Conservation (phyloP, 768 basidiomycete genomes). For the Phanerochaete carnosa region DNA sequence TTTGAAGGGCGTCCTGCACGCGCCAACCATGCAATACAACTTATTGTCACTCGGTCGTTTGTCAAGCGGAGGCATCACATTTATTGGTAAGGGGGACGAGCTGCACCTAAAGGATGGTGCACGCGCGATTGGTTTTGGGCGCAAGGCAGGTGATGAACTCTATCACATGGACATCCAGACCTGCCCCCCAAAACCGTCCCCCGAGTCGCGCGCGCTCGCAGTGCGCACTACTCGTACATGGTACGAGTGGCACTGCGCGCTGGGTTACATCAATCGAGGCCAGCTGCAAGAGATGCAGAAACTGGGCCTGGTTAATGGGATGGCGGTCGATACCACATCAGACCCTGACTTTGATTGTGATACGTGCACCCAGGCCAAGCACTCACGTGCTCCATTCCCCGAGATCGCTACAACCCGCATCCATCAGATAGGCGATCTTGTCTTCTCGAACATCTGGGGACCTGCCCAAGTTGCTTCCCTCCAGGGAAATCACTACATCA, state of each 20-base stretch:
- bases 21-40: slow-evolving; percentile 13
- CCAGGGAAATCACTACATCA: slow-evolving; percentile 19
- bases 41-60: slow-evolving; percentile 13
- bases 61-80: background rate
- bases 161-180: background rate
- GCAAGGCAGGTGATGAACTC: background rate
- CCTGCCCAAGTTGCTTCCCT: slow-evolving; percentile 30
- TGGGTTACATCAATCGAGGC: background rate
- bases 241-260: slow-evolving; percentile 7
- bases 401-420: slow-evolving; percentile 32
- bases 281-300: background rate
- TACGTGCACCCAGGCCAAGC: slow-evolving; percentile 42
- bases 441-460: slow-evolving; percentile 45
- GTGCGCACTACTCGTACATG: background rate
- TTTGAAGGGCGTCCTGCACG: slow-evolving; percentile 9
- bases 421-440: slow-evolving; percentile 29
- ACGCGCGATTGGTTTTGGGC: background rate
- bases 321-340: slow-evolving; percentile 5
- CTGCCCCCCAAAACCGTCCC: background rate
- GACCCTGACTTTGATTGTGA: slow-evolving; percentile 29
- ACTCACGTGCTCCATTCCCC: slow-evolving; percentile 27
- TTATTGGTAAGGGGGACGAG: background rate
- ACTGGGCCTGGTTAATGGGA: background rate
- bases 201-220: background rate
- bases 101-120: background rate